These are phyloP conservation scores for Penicillium sp. DNA, from an alignment of 2,329 filamentous ascomycete genomes.

Conservation along the genomic window DNA sequence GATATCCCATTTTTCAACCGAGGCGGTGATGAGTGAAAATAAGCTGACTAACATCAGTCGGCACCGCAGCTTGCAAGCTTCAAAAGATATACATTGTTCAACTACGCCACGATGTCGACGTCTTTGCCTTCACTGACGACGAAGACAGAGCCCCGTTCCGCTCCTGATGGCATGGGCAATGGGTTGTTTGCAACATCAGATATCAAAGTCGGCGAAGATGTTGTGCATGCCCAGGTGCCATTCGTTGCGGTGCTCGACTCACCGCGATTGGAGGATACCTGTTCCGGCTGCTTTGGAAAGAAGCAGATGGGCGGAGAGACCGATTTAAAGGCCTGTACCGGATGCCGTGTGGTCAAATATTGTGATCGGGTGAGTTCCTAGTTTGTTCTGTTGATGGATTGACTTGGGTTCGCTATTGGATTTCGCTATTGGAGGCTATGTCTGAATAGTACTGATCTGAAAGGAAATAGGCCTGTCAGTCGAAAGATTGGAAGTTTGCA, in stretches of 20 bases:
- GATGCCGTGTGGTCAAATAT: constrained; percentile 58
- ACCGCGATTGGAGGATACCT: constrained; percentile 52
- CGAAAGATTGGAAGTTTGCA: constrained; percentile 56
- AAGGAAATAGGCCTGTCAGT: constrained; percentile 54
- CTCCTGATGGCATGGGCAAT: constrained; percentile 43
- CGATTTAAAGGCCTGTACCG: constrained; percentile 54
- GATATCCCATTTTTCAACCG: background rate
- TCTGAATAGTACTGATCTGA: background rate
- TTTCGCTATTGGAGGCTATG: background rate
- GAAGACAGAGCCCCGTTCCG: constrained; percentile 24
- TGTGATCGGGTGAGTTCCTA: constrained; percentile 54
- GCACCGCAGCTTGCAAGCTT: background rate
- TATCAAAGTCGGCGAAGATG: constrained; percentile 49
- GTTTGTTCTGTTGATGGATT: background rate
- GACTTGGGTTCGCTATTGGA: no score
- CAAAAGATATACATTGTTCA: background rate
- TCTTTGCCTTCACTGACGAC: constrained; percentile 19
- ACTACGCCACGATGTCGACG: constrained; percentile 20
- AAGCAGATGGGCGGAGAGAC: constrained; percentile 22
- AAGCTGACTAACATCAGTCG: constrained; percentile 8
- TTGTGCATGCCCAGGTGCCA: constrained; percentile 52
- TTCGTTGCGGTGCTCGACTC: constrained; percentile 56
- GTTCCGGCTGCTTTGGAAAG: constrained; percentile 56
- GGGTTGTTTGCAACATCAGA: constrained; percentile 55
- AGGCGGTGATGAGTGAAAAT: background rate